Base-by-base conservation (phyloP, 805 yeast genomes). In the Isabelozyma pseudorhagii region DNA sequence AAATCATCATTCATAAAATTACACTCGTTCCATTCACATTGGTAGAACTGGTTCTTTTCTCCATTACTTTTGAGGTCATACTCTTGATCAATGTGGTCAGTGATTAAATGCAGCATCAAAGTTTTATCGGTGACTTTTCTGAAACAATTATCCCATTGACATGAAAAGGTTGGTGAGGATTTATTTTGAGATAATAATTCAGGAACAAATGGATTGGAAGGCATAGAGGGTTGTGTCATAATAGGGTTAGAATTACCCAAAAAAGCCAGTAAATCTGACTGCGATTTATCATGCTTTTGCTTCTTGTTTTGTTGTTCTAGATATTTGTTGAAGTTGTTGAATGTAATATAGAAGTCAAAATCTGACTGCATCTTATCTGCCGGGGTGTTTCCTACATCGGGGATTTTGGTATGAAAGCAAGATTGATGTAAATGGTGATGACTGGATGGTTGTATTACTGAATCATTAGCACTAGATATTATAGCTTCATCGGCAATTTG, bases 21-120 rank as follows among this genome's bases (percentile, higher is more conserved):
- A 74, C 97, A 91, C 47, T 83, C 77, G 49, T 73, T 68, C 97
- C 96, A 90, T 59, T 84, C 89, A 69, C 97, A 91, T 45, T 76
- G 71, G 46, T 66, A 72, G 9, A 51, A 38, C 11, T 40, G 40
- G 10, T 28, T n/a, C 27, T 42, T 43, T 17, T 21, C 25, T 8
- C n/a, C 46, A 6, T 45, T 44, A 15, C 41, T 40, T 40, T 18
- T 40, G 14, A 28, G 47, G 21, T 42, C 59, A 60, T 81, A 84
- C 40, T 74, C 79, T 45, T 74, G 75, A 38, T 75, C 68, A 18
- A 85, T 57, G 61, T 86, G 91, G 41, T 73, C 70, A 50, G 80
- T 81, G 15, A 68, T 51, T 4, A 74, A 54, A 48, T 74, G 78
- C 38, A 62, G 53, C 45, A 69, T 51, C 29, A 74, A 61, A 3